Evolutionary conservation across 2,329 filamentous ascomycete genomes (phyloP).

Genomic region (Diaporthe velutina): DNA sequence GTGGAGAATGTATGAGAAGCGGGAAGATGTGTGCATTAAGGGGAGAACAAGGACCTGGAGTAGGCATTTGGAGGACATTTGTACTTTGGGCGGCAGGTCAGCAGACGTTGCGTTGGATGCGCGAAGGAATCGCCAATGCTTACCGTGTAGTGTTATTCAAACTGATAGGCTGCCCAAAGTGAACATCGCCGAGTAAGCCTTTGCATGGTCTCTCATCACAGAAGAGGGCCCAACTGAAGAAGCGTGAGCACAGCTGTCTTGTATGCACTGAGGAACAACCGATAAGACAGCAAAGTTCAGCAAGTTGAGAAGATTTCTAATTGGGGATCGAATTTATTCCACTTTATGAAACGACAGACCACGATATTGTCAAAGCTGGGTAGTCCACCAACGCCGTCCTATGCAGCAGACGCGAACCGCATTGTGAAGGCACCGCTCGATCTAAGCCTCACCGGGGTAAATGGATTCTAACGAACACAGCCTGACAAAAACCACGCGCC

Average conservation of each 20-base stretch:
- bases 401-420: conserved; percentile 9
- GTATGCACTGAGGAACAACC: not conserved
- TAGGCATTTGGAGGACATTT: not conserved
- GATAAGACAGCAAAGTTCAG: not conserved
- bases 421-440: conserved; percentile 5
- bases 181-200: not conserved
- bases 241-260: not conserved
- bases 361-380: conserved; percentile 9
- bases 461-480: not conserved
- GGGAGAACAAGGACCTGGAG: not conserved
- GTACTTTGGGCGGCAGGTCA: too few species aligned
- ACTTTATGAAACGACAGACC: conserved; percentile 3
- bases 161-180: not conserved
- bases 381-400: conserved; percentile 21
- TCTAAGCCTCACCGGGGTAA: conserved; percentile 12
- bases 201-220: not conserved
- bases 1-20: not conserved
- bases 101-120: not conserved
- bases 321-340: not conserved
- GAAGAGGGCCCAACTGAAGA: not conserved
- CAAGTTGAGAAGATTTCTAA: not conserved
- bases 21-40: not conserved
- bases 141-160: not conserved
- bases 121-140: not conserved
- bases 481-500: conserved; percentile 13